Base-by-base conservation (phyloP, 768 basidiomycete species). In the Termitomyces sp. region DNA sequence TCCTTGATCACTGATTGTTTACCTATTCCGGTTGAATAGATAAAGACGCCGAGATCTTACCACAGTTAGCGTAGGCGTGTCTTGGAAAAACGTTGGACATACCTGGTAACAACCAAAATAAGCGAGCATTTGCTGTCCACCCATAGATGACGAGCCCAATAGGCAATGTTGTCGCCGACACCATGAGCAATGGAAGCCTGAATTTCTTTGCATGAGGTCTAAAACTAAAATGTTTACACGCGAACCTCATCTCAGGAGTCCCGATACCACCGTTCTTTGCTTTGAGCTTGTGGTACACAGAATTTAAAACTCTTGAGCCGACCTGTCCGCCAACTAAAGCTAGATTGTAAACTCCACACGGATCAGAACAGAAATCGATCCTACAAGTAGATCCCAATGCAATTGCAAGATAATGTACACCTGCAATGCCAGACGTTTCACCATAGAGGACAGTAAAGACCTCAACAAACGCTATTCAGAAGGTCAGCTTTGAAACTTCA, bases 81-180 rank as follows among this genome's bases (percentile, higher is more conserved):
- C 22, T 36, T 24, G 8, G 20, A 42, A 18, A 53, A 28, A 43
- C 44, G 32, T 24, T 58, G 43, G 5, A 53, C 75, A 59, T 57
- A 82, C 84, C 81, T 12, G 82, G 77, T 4, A 75, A 76, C 55
- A 88, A 76, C 87, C 87, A 90, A 60, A 76, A 77, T 0, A 81
- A 65, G 43, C 70, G 69, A 0, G 74, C 68, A 56, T 83, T 71
- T 2, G 80, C 78, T 1, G 81, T 74, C 84, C 86, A 89, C 3
- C 87, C 86, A 47, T 82, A 75, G 32, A 89, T 78, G 43, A 88
- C 68, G 32, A 87, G 70, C 0, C 86, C 86, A 32, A 81, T 71
- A 0, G 88, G 86, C 14, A 88, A 73, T 7, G 80, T 64, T 3
- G 76, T 77, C 0, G 78, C 80, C 6, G 79, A 69, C 20, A 82